phyloP scores from a whole-genome alignment of 2,329 filamentous ascomycete genomes.

The Plenodomus biglobosus region DNA sequence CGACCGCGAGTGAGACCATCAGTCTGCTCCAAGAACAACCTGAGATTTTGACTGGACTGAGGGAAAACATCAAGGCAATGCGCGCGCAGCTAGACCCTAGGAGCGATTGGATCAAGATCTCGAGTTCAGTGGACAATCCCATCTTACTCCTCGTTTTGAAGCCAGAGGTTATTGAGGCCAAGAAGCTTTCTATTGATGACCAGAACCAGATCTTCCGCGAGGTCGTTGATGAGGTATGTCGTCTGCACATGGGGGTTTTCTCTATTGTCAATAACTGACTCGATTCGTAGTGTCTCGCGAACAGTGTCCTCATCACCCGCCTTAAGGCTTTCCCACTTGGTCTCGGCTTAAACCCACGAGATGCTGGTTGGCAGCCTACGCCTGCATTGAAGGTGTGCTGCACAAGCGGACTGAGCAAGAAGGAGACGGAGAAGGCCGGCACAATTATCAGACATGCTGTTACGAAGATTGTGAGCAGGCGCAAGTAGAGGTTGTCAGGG shows the following conservation, averaged over 20 bases:
- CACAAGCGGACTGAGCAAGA: constrained; percentile 83
- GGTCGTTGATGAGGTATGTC: constrained; percentile 87
- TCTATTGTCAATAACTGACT: not conserved
- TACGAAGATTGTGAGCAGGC: constrained; percentile 78
- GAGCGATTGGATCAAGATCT: constrained; percentile 88
- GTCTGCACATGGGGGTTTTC: constrained; percentile 6
- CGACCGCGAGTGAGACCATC: constrained; percentile 92
- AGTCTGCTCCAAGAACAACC: constrained; percentile 83
- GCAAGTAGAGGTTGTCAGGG: constrained; percentile 36
- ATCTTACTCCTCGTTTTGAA: constrained; percentile 83
- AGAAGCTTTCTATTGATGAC: constrained; percentile 69
- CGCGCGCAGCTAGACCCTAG: constrained; percentile 84
- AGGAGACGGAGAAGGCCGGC: constrained; percentile 94
- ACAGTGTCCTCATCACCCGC: constrained; percentile 85
- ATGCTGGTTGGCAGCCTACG: constrained; percentile 66
- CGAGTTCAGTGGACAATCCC: constrained; percentile 81
- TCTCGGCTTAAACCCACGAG: constrained; percentile 64
- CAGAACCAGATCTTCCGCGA: constrained; percentile 86
- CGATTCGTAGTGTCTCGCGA: constrained; percentile 70
- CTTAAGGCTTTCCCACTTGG: constrained; percentile 71
- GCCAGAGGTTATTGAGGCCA: constrained; percentile 72
- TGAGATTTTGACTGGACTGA: constrained; percentile 73
- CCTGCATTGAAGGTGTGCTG: constrained; percentile 91
- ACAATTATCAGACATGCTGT: constrained; percentile 86
- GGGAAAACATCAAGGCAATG: constrained; percentile 86